A percentile compares a stretch with the other conserved stretches of the same genome.
These are phyloP conservation scores for Epichloe bromicola DNA, from an alignment of 2,329 filamentous ascomycete species.

Conservation along the genomic window DNA sequence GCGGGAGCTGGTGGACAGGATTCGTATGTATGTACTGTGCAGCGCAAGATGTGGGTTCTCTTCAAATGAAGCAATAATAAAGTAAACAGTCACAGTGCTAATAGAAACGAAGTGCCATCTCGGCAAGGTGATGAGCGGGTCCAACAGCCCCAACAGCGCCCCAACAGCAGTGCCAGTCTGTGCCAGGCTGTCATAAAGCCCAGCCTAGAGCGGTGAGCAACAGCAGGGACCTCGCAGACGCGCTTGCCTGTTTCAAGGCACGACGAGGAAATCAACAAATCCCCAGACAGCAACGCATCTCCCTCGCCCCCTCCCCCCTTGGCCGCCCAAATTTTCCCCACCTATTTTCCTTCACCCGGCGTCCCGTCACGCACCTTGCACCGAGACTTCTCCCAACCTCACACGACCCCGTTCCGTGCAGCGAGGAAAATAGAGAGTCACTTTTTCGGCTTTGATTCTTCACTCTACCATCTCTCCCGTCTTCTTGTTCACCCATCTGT, in stretches of 20 bases:
- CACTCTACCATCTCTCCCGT: slow-evolving; percentile 9
- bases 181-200: too few relatives aligned
- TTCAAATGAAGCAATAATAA: slow-evolving; percentile 4
- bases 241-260: slow-evolving; percentile 23
- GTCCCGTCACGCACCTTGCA: slow-evolving; percentile 11
- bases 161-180: too few relatives aligned
- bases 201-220: background rate
- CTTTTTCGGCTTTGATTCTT: slow-evolving; percentile 12
- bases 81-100: slow-evolving; percentile 3
- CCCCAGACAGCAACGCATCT: slow-evolving; percentile 17
- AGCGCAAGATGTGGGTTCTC: slow-evolving; percentile 1
- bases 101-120: background rate
- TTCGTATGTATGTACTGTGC: background rate
- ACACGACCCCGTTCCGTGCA: slow-evolving; percentile 8
- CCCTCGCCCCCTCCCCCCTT: slow-evolving; percentile 13
- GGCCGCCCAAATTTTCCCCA: slow-evolving; percentile 34
- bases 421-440: slow-evolving; percentile 8
- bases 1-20: background rate
- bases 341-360: slow-evolving; percentile 25
- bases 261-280: slow-evolving; percentile 27
- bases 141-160: background rate
- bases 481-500: slow-evolving; percentile 9
- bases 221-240: slow-evolving; percentile 8
- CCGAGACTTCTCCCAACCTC: slow-evolving; percentile 14
- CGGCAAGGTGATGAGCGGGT: slow-evolving; percentile 1